Evolutionary conservation across 495 filamentous ascomycete species (phyloP).

Genomic region (Podospora pseudocomata): DNA sequence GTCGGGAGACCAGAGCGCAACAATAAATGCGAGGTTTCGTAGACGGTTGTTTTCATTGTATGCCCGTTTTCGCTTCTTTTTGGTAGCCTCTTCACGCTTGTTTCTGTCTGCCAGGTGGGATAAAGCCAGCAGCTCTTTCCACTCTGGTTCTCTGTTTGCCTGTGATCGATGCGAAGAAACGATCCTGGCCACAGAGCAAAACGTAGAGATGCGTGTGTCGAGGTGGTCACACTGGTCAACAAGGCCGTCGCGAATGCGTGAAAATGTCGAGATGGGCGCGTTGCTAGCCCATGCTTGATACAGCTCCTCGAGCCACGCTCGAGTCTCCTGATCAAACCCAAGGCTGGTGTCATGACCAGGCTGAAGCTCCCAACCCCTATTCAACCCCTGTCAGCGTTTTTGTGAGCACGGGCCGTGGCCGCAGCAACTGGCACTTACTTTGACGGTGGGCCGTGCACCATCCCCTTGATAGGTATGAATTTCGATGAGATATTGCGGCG

Average conservation of each 20-base stretch:
- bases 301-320: neutral
- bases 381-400: too few species aligned
- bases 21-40: constrained; percentile 3
- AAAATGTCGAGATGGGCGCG: neutral
- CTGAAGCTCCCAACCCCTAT: too few species aligned
- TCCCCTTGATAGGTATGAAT: too few species aligned
- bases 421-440: too few species aligned
- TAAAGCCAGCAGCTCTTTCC: neutral
- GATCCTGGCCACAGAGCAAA: neutral
- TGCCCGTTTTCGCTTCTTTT: constrained; percentile 9
- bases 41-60: constrained; percentile 9
- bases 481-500: too few species aligned
- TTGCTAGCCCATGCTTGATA: neutral
- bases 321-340: neutral
- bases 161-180: neutral
- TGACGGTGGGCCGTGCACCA: too few species aligned
- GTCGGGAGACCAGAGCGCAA: constrained; percentile 5
- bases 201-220: neutral
- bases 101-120: too few species aligned
- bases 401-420: too few species aligned
- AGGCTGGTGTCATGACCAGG: neutral
- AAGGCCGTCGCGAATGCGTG: neutral
- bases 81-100: too few species aligned
- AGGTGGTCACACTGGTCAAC: neutral
- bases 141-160: neutral